Evolutionary conservation across 2,329 filamentous ascomycete species (phyloP), one percentile per base, ranked within the genome.

Genomic region (Chalaropsis thielavioides): DNA sequence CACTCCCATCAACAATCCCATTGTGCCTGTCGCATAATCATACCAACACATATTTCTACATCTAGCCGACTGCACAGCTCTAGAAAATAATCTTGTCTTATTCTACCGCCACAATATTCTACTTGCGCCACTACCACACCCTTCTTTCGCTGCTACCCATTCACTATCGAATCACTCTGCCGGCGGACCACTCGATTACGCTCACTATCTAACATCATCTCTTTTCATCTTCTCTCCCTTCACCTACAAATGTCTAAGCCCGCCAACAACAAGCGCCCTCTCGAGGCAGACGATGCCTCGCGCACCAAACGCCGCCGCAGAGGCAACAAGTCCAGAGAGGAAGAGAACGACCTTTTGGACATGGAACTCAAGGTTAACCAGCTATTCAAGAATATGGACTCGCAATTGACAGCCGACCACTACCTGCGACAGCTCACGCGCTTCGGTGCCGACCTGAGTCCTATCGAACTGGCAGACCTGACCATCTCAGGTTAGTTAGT

Each of bases 401-500:
- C 84, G 67, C 83, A 86, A 69, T 79, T 96, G 51, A 77, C 96
- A 59, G 89, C 92, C 1, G 92, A 96, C 73, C 86, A 96, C 73
- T 79, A 96, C 68, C 88, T 88, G 6, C 87, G 94, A 72, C 84
- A 88, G 72, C 87, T 89, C 63, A 84, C 82, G 69, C 82, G 87
- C 27, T 95, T 92, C 71, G 89, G 90, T 64, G 84, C 83, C 35
- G 87, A 96, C 63, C 75, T 96, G 71, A 96, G 89, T 70, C 78
- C 85, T 0, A 82, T 97, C 49, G 94, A 99, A 75, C 77, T 95
- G 40, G 86, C 89, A 65, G 92, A 96, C 72, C 78, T 90, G 71
- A 86, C 88, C 64, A 80, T 97, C 63, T 85, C 90, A 69, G 86
- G 90, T 91, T 79, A 70, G 78, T 65, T 38, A 24, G 7, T 8